Percentiles rank a stretch among this genome's conserved stretches.
Conservation (phyloP, 2,329 filamentous ascomycete species). For the Aspergillus sp. region DNA sequence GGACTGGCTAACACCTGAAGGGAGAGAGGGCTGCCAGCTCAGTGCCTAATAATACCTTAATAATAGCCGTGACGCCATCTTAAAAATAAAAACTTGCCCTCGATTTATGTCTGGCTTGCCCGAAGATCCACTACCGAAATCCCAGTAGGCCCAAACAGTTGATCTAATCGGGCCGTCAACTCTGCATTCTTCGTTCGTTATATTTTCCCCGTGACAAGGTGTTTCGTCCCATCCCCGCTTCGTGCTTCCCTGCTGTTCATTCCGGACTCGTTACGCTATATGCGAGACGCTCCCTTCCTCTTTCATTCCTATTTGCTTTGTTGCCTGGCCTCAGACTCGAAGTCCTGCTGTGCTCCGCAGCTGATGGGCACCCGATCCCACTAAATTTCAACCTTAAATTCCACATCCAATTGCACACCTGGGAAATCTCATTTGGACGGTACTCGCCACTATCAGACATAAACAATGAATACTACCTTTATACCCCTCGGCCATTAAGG, state of each 20-base stretch:
- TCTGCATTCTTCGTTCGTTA: conserved; percentile 7
- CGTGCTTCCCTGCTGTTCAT: neutral
- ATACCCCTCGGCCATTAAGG: neutral
- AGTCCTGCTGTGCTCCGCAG: neutral
- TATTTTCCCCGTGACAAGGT: neutral
- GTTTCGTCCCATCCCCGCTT: conserved; percentile 2
- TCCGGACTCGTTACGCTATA: neutral
- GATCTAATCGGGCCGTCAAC: conserved; percentile 15
- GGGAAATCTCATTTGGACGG: neutral
- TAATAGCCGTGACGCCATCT: conserved; percentile 2
- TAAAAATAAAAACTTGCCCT: neutral
- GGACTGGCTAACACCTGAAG: conserved; percentile 12
- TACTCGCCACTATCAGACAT: neutral
- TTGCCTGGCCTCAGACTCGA: neutral
- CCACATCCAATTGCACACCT: neutral
- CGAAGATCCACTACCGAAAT: conserved; percentile 16
- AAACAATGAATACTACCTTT: neutral
- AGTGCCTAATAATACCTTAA: conserved; percentile 12
- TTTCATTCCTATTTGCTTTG: neutral
- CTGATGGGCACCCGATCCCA: neutral
- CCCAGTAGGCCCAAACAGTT: conserved; percentile 12
- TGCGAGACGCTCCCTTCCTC: neutral
- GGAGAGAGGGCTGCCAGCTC: conserved; percentile 5
- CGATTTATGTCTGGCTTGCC: conserved; percentile 15
- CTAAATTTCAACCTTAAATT: neutral